Evolutionary conservation across 306 rosid genomes (phyloP).

Genomic region (Medicago ruthenica): DNA sequence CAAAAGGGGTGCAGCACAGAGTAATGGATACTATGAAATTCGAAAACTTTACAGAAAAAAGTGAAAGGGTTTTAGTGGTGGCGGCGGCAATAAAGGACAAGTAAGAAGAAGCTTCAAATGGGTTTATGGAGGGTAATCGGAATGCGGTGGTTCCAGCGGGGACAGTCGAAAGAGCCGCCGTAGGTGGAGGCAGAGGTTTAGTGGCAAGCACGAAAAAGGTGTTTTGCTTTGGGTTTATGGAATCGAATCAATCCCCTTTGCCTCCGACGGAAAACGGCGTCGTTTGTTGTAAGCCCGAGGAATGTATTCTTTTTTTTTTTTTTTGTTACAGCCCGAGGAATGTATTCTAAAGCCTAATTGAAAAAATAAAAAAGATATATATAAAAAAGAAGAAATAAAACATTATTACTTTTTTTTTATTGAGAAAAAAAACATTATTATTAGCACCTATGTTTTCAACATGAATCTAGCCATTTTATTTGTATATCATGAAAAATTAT

Average conservation of each 20-base stretch:
- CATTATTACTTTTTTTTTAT: no score
- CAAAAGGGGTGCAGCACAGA: slow-evolving; percentile 18
- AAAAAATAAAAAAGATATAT: no score
- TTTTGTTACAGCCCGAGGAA: no score
- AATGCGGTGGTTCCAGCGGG: slow-evolving; percentile 39
- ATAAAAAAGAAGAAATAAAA: no score
- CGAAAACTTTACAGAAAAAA: not conserved
- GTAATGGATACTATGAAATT: slow-evolving; percentile 1
- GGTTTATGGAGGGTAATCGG: not conserved
- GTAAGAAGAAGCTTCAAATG: not conserved
- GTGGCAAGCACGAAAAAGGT: not conserved
- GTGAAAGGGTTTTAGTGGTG: not conserved
- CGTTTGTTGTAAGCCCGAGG: not conserved
- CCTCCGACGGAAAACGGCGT: not conserved
- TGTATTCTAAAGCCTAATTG: no score
- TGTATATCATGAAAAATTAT: no score
- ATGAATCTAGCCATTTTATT: no score
- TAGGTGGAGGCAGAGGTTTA: slow-evolving; percentile 17
- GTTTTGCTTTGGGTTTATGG: slow-evolving; percentile 15
- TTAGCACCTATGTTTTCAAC: no score
- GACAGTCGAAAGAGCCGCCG: slow-evolving; percentile 25
- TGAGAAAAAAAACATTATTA: no score
- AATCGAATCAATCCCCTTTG: not conserved
- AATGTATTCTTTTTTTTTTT: no score
- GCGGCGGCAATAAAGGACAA: not conserved